Base-by-base conservation (phyloP, 1,284 basidiomycete species). In the Pseudozyma tsukubaensis region DNA sequence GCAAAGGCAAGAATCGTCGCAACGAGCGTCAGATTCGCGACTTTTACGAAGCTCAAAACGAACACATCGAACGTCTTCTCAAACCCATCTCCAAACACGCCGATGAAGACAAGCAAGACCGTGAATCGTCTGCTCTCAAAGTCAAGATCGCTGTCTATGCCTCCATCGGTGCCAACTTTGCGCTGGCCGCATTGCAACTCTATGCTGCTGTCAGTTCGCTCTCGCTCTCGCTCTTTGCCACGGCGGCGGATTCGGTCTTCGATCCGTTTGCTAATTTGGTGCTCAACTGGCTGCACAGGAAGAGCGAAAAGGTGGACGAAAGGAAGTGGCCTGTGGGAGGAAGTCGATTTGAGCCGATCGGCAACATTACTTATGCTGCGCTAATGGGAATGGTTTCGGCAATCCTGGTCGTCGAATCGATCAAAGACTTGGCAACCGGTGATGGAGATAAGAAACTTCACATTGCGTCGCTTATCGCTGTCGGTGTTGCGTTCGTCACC, bases 271-370 rank as follows among this genome's bases (percentile, higher is more conserved):
- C 94, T 71, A 98, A 97, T 79, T 84, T 96, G 40, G 87, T 97
- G 12, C 88, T 98, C 3, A 92, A 91, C 85, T 89, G 89, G 86
- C 87, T 96, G 1, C 92, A 99, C 85, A 87, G 88, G 69, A 92
- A 93, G 78, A 90, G 93, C 1, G 85, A 84, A 11, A 88, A 82
- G 19, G 88, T 95, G 61, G 94, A 97, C 80, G 79, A 76, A 52
- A 92, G 91, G 84, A 93, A 92, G 79, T 97, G 94, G 93, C 94
- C 94, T 8, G 92, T 94, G 13, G 92, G 94, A 53, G 95, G 95
- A 29, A 89, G 91, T n/a, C 89, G 94, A 50, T 88, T 96, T 48
- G 92, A 94, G 85, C 72, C 77, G 36, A 85, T 84, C 67, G 94
- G 94, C 40, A 95, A 96, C 80, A 91, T 95, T 69, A 87, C 70